Evolutionary conservation across 441 rosid species (phyloP), one percentile per base, ranked within the genome.

Genomic region (Rhodomyrtus psidioides): DNA sequence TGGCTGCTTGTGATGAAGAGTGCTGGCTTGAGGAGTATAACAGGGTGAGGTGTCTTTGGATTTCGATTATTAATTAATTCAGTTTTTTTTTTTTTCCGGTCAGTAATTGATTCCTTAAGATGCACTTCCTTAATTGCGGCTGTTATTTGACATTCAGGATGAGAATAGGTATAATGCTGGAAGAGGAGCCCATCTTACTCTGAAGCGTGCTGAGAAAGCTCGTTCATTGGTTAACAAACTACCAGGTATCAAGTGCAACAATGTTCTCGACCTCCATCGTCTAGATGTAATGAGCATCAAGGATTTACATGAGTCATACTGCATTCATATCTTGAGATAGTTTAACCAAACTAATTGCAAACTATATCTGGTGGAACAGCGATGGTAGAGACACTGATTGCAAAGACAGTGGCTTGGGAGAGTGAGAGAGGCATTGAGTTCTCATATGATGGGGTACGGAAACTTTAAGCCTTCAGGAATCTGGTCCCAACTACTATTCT

Each of bases 21-120:
- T 91, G 95, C 62, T 98, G 99, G 99, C 99, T 98, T 83, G 99
- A 96, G 90, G 99, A 97, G 90, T 97, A 97, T 85, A 96, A 97
- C 90, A 92, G 97, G 94, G 99, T 96, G 76, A 84, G 88, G 92
- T 86, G 84, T 86, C 87, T 84, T 8, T 49, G 58, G 60, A 60
- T 65, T 42, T n/a, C 83, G 55, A 84, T 74, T 23, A 65, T 44
- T 49, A 28, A 27, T n/a, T 27, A 84, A 75, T 24, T 34, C 21
- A 46, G 19, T 44, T 28, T 23, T 51, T 53, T 57, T 44, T 8
- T 51, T 53, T 57, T 39, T 6, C 6, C 6, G 49, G 34, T n/a
- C 26, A 23, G 89, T 19, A 46, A 82, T 86, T 59, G 83, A 88
- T 70, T 70, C 76, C 87, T 88, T 83, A 87, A 58, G 79, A 70